Evolutionary conservation across 352 stramenopile species (phyloP), one percentile per base, ranked within the genome.

Genomic region (Phytophthora crassamura): DNA sequence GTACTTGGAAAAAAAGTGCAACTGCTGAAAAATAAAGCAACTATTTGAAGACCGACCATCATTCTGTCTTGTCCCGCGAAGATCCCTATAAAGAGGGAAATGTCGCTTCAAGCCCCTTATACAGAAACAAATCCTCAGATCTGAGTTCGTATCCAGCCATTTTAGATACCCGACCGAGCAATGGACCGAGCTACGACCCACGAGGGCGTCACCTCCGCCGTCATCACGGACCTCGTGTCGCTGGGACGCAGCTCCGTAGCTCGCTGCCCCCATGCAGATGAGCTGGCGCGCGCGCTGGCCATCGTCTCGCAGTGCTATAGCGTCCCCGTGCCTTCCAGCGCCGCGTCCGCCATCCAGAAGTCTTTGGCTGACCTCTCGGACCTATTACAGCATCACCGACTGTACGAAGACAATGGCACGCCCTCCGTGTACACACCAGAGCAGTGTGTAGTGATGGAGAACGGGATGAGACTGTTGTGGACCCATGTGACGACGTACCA

Each of bases 401-500:
- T 85, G 46, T 80, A 78, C 41, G 46, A 59, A 20, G 49, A 51
- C 6, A 39, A 69, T 7, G 63, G 34, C n/a, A 49, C 48, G 0
- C 16, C 51, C 0, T 33, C 49, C 0, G 47, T 40, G 34, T 83
- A 83, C 56, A 58, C 61, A 7, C 5, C 18, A 0, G 60, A 62
- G 32, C 70, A 89, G 43, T 41, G 68, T 14, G 41, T 62, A 33
- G 62, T 73, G 16, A 59, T 93, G 20, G 68, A 74, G 9, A 51
- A 32, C 30, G 80, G 70, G 2, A 43, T 90, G 50, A 59, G 64
- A 8, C 50, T 82, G 47, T 66, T 94, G 28, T 94, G 85, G 85
- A 59, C 73, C 0, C 82, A 89, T 40, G 82, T 86, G 32, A 82
- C 74, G 18, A 81, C 72, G 34, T 88, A 88, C 53, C 64, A 81